Evolutionary conservation across 1,284 basidiomycete genomes (phyloP), one percentile per base, ranked within the genome.

Genomic region (Takashimella koratensis): DNA sequence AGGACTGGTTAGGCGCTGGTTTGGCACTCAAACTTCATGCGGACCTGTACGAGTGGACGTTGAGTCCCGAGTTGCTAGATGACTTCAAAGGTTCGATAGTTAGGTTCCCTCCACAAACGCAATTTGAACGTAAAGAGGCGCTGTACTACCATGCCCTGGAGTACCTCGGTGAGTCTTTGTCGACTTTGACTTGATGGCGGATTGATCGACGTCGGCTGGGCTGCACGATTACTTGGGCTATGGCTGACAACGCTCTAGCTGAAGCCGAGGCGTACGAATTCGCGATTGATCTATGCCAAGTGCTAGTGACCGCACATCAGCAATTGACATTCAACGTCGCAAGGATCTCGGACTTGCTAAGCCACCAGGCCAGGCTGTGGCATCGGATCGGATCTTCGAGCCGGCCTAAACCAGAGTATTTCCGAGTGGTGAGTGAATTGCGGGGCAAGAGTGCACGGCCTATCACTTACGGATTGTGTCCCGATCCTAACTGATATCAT

Each of bases 241-340:
- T 19, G 4, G 54, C 47, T n/a, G n/a, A n/a, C n/a, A n/a, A 30
- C 60, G 90, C n/a, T n/a, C n/a, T n/a, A n/a, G 90, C 89, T 50
- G 90, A 92, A 75, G 95, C 94, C 2, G 92, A 95, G 68, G 93
- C 95, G 3, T 98, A 92, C 84, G 95, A 98, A 75, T 87, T 84
- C 51, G 93, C 92, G 2, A 84, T 96, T 49, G 88, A 91, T 57
- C 88, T 98, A 51, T 96, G 91, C 77, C 89, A 90, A 75, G 93
- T 95, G 64, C 78, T 96, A 11, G 86, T 86, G 11, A 81, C 80
- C 56, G 90, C 95, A 66, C 92, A 96, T 75, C 82, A 87, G 8
- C 84, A 85, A 67, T 80, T 88, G 30, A 93, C 91, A 2, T 96
- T 89, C 77, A 88, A 94, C 71, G 93, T 96, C 60, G 80, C 79